Percentiles rank a stretch among this genome's conserved stretches.
Conservation (phyloP, 352 stramenopile genomes). For the Thalassiosira hispida region DNA sequence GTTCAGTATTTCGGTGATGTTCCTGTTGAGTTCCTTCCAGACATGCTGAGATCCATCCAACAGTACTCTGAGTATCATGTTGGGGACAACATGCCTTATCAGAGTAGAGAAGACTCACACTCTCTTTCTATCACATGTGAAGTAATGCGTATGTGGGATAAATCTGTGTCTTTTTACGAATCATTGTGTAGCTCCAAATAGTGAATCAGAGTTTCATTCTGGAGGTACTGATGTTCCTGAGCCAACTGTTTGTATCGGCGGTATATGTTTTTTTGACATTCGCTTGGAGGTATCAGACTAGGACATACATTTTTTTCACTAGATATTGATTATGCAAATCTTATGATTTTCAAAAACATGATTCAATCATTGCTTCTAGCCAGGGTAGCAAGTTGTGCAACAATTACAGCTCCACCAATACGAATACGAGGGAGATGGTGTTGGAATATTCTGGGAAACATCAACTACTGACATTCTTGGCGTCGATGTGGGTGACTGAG, state of each 20-base stretch:
- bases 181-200: no score
- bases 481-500: conserved; percentile 1
- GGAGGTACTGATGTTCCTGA: no score
- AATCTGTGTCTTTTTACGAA: not conserved
- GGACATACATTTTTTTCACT: no score
- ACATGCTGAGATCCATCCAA: not conserved
- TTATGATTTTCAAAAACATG: no score
- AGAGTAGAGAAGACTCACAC: not conserved
- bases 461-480: not conserved
- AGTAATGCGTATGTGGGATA: conserved; percentile 10
- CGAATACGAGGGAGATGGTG: conserved; percentile 20
- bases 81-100: not conserved
- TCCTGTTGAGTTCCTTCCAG: no score
- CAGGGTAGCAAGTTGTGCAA: conserved; percentile 40
- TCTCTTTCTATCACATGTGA: conserved; percentile 17
- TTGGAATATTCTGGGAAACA: conserved; percentile 11
- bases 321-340: no score
- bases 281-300: no score
- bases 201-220: no score
- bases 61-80: not conserved
- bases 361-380: not conserved
- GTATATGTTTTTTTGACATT: no score
- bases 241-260: no score
- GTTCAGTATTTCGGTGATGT: no score
- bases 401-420: conserved; percentile 55